Percentiles rank a stretch among this genome's conserved stretches.
phyloP scores from a whole-genome alignment of 2,329 filamentous ascomycete species.

The Dendryphion nanum region DNA sequence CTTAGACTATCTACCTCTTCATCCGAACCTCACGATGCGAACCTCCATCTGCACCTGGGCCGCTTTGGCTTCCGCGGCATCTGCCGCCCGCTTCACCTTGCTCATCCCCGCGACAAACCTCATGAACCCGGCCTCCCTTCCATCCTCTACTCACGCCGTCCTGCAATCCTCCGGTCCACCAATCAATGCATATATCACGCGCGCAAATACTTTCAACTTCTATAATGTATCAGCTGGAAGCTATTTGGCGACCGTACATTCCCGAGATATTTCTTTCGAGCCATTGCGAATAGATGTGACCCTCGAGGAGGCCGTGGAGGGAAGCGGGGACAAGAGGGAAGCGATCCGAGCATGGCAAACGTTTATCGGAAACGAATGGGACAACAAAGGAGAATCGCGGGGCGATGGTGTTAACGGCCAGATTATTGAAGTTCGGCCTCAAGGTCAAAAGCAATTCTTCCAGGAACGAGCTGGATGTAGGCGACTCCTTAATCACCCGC shows the following conservation, averaged over 20 bases:
- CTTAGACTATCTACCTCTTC: too few species aligned
- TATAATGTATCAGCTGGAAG: slow-evolving; percentile 66
- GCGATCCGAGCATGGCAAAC: slow-evolving; percentile 75
- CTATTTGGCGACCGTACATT: slow-evolving; percentile 81
- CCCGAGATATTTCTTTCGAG: slow-evolving; percentile 70
- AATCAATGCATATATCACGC: slow-evolving; percentile 63
- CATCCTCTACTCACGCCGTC: slow-evolving; percentile 62
- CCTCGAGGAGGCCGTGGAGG: slow-evolving; percentile 25
- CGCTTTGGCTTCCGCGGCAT: slow-evolving; percentile 40
- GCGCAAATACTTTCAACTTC: slow-evolving; percentile 73
- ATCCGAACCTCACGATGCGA: too few species aligned
- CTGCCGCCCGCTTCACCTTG: slow-evolving; percentile 50
- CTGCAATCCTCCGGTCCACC: slow-evolving; percentile 57
- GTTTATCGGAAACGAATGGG: slow-evolving; percentile 86
- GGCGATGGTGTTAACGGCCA: slow-evolving; percentile 45
- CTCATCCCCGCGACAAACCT: slow-evolving; percentile 49
- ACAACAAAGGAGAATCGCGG: slow-evolving; percentile 70
- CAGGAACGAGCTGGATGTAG: slow-evolving; percentile 72
- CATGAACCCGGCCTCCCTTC: slow-evolving; percentile 48
- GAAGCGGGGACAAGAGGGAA: slow-evolving; percentile 31
- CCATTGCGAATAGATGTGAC: slow-evolving; percentile 76
- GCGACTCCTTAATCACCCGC: slow-evolving; percentile 23
- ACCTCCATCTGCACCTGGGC: slow-evolving; percentile 40
- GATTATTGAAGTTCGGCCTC: slow-evolving; percentile 59
- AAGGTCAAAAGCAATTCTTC: slow-evolving; percentile 72